A percentile compares a stretch with the other conserved stretches of the same genome.
These are phyloP conservation scores for Coleophoma eucalyptorum DNA, from an alignment of 2,329 filamentous ascomycete genomes.

Conservation along the genomic window DNA sequence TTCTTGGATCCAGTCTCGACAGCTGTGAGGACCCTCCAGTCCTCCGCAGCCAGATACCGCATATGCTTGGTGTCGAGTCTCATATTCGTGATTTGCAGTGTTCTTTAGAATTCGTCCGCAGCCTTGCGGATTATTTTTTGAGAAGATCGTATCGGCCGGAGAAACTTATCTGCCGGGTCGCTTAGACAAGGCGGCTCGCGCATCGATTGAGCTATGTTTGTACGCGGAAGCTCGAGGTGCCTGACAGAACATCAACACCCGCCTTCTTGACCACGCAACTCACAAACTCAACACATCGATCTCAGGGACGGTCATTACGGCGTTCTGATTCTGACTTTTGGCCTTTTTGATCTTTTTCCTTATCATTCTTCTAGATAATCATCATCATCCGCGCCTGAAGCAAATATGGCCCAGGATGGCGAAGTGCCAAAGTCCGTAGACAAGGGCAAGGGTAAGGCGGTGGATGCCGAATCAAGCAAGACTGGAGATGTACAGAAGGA, in stretches of 20 bases:
- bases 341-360: background rate
- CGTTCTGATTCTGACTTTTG: background rate
- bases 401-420: conserved; percentile 88
- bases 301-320: background rate
- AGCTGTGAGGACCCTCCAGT: conserved; percentile 92
- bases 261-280: conserved; percentile 18
- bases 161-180: conserved; percentile 14
- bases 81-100: conserved; percentile 49
- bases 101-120: conserved; percentile 6
- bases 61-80: conserved; percentile 92
- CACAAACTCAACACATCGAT: conserved; percentile 19
- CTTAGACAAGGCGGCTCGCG: conserved; percentile 13
- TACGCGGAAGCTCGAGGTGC: conserved; percentile 26
- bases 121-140: conserved; percentile 2
- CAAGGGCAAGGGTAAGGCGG: conserved; percentile 95
- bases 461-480: conserved; percentile 61
- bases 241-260: conserved; percentile 17
- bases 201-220: conserved; percentile 17
- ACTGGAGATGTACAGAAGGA: conserved; percentile 53
- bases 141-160: conserved; percentile 1
- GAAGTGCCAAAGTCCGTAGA: conserved; percentile 80
- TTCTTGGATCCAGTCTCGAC: conserved; percentile 94
- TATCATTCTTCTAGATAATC: background rate
- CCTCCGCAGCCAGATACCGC: conserved; percentile 86
- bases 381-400: conserved; percentile 12